Evolutionary conservation across 108 stramenopile genomes (phyloP).

Genomic region (Skeletonema grethae): DNA sequence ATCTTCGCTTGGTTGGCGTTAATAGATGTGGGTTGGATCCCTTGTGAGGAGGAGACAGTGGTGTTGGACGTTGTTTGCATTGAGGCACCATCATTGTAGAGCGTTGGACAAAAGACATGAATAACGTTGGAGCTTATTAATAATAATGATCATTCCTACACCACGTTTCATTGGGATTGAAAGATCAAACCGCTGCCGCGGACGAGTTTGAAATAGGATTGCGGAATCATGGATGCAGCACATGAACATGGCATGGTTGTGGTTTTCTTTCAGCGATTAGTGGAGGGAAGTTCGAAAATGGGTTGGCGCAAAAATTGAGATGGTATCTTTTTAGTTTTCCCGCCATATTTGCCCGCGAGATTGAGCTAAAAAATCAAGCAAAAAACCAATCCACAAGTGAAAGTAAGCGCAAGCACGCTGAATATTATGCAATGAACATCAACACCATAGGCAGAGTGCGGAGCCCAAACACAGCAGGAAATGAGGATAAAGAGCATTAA

Average conservation of each 20-base stretch:
- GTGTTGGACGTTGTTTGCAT: slow-evolving; percentile 15
- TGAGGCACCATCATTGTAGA: slow-evolving; percentile 1
- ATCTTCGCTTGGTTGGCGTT: slow-evolving; percentile 18
- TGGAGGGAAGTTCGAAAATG: not conserved
- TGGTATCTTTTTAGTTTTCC: slow-evolving; percentile 1
- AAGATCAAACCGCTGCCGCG: not conserved
- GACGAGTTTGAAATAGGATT: not conserved
- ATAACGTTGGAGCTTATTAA: not conserved
- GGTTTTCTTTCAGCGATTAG: not conserved
- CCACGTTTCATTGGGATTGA: not conserved
- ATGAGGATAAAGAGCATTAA: slow-evolving; percentile 10
- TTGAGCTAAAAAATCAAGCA: not conserved
- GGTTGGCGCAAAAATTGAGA: not conserved
- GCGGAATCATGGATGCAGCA: not conserved
- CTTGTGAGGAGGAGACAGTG: not conserved
- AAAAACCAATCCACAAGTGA: too few species aligned
- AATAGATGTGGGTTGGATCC: not conserved
- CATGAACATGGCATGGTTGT: not conserved
- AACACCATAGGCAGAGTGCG: too few species aligned
- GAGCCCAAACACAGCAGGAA: not conserved
- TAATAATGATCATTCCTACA: not conserved
- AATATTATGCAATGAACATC: too few species aligned
- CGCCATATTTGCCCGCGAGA: not conserved
- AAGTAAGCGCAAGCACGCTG: too few species aligned
- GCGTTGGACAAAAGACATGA: not conserved